Percentiles rank a stretch among this genome's conserved stretches.
These are phyloP conservation scores for Penicillium ucsense DNA, from an alignment of 495 filamentous ascomycete genomes.

Conservation along the genomic window DNA sequence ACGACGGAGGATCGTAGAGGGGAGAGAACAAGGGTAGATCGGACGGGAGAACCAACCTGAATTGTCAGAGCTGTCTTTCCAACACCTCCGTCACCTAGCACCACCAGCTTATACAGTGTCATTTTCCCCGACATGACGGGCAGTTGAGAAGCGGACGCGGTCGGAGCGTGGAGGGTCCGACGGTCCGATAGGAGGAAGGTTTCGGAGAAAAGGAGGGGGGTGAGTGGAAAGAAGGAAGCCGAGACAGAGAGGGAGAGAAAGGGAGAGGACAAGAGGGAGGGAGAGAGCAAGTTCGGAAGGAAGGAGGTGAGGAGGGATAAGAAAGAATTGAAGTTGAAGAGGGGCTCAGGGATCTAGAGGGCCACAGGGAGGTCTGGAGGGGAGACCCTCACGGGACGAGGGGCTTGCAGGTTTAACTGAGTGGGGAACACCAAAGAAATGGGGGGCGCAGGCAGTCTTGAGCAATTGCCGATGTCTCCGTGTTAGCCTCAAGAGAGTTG, in stretches of 20 bases:
- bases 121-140: slow-evolving; percentile 66
- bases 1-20: neutral
- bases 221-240: neutral
- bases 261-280: slow-evolving; percentile 5
- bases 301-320: neutral
- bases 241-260: slow-evolving; percentile 4
- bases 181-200: neutral
- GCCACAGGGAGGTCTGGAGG: neutral
- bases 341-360: slow-evolving; percentile 4
- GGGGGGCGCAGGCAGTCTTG: neutral
- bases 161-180: neutral
- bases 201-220: neutral
- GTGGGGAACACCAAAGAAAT: neutral
- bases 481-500: too few species aligned
- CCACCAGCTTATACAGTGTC: slow-evolving; percentile 98
- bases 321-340: neutral
- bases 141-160: slow-evolving; percentile 1
- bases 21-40: neutral
- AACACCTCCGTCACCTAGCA: slow-evolving; percentile 86
- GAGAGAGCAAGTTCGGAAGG: slow-evolving; percentile 3
- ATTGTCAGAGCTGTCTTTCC: slow-evolving; percentile 98
- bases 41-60: slow-evolving; percentile 53
- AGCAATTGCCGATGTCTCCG: neutral
- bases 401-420: neutral
- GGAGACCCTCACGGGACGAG: neutral